A percentile compares a stretch with the other conserved stretches of the same genome.
phyloP scores from a whole-genome alignment of 1,139 yeast genomes.

The Yamadazyma spencermartinsiae region DNA sequence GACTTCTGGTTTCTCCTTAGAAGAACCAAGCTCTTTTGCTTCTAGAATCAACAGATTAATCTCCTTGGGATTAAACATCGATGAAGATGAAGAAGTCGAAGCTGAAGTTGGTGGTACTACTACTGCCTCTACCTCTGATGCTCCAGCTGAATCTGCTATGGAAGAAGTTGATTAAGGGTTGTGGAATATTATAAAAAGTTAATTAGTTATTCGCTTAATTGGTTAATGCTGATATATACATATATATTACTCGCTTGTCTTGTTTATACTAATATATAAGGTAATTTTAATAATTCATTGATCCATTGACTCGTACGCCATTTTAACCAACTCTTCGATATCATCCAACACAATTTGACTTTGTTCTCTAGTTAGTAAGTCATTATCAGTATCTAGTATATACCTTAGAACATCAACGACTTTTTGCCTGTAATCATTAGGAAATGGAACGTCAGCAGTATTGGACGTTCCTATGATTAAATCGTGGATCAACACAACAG shows the following conservation, averaged over 20 bases:
- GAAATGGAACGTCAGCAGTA: conserved; percentile 48
- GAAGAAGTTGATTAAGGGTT: conserved; percentile 94
- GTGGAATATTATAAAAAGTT: not conserved
- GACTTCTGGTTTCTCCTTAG: conserved; percentile 98
- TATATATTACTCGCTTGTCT: conserved; percentile 4
- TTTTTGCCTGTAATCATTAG: conserved; percentile 45
- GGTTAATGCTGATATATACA: not conserved
- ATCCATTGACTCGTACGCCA: conserved; percentile 16
- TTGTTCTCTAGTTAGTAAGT: conserved; percentile 60
- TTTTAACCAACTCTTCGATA: conserved; percentile 35
- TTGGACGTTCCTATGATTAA: conserved; percentile 49
- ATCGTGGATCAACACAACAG: conserved; percentile 69
- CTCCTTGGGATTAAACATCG: conserved; percentile 96
- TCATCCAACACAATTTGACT: conserved; percentile 45
- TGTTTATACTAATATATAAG: conserved; percentile 4
- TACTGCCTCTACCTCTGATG: conserved; percentile 59
- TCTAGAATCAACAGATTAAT: conserved; percentile 97
- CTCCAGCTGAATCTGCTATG: conserved; percentile 90
- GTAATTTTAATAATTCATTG: conserved; percentile 2
- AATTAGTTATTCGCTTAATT: no score
- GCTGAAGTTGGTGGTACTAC: conserved; percentile 50
- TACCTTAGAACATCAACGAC: conserved; percentile 46
- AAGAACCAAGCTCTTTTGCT: conserved; percentile 97
- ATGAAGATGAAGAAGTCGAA: conserved; percentile 73
- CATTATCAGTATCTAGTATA: conserved; percentile 48